Evolutionary conservation across 2,329 filamentous ascomycete species (phyloP).

Genomic region (Microdochium trichocladiopsis): DNA sequence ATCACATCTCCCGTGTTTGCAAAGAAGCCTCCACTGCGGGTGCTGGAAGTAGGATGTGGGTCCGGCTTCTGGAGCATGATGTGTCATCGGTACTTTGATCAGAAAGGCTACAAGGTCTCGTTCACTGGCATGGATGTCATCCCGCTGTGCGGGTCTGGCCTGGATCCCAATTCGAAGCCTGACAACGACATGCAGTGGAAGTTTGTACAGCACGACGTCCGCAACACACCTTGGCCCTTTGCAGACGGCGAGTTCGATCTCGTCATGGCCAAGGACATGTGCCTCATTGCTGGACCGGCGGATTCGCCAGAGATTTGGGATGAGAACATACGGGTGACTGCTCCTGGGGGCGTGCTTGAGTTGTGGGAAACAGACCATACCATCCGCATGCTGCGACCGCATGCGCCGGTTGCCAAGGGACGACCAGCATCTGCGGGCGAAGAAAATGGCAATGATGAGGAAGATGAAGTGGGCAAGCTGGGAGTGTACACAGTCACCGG

Average conservation of each 20-base stretch:
- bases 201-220: conserved; percentile 83
- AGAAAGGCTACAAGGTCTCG: conserved; percentile 60
- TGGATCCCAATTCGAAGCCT: conserved; percentile 37
- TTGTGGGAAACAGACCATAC: conserved; percentile 86
- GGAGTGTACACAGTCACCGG: conserved; percentile 78
- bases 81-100: conserved; percentile 73
- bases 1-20: conserved; percentile 65
- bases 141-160: conserved; percentile 47
- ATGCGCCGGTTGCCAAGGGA: conserved; percentile 44
- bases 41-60: conserved; percentile 84
- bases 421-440: conserved; percentile 23
- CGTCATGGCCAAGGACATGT: conserved; percentile 81
- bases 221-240: conserved; percentile 70
- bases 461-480: conserved; percentile 57
- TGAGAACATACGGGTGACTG: conserved; percentile 71
- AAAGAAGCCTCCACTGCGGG: conserved; percentile 62
- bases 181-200: conserved; percentile 77
- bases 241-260: conserved; percentile 76
- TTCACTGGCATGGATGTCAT: conserved; percentile 83
- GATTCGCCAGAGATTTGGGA: conserved; percentile 54
- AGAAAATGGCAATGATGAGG: conserved; percentile 49
- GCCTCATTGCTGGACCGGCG: conserved; percentile 51
- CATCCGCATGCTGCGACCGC: conserved; percentile 75
- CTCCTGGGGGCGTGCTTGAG: conserved; percentile 73
- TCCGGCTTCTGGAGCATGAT: conserved; percentile 85